Base-by-base conservation (phyloP, 2,329 filamentous ascomycete genomes). In the Venturia pyrina region DNA sequence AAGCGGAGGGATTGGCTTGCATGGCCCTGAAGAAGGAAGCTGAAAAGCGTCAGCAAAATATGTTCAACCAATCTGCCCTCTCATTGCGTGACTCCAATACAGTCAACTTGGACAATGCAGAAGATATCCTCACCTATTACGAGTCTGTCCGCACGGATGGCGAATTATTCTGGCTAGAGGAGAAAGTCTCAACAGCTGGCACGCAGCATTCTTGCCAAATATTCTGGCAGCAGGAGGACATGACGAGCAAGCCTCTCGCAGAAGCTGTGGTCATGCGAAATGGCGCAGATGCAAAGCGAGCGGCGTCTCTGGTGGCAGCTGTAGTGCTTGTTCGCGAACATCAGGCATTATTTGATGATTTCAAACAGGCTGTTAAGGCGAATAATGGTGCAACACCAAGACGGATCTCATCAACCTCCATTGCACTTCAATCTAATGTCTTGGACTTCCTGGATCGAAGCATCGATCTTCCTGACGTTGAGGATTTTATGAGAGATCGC, bases 21-120 rank as follows among this genome's bases (percentile, higher is more conserved):
- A 65, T 77, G 3, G 70, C 71, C 15, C 79, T 80, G 69, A 79
- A 79, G 68, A 67, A 71, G 37, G 56, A 73, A 65, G 75, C 75
- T 2, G 76, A 78, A 64, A 46, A 37, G 24, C 40, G 46, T n/a
- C 48, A 56, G 62, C 41, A 34, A 56, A 34, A 41, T 17, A 24
- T 64, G 3, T 50, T 17, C 32, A 2, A 10, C 11, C 6, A 13
- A 2, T 40, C 28, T 34, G 24, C 19, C 5, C 68, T 75, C 24
- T 67, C 72, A 28, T 69, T 72, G 34, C 73, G 72, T 53, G 72
- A 73, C 65, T 65, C 72, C 15, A 69, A 70, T 21, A 67, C 72
- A 13, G 70, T 79, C 41, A 78, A 71, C 63, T 72, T 69, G 7
- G 72, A 74, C n/a, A 78, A 76, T 60, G 76, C 75, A 15, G 68